Base-by-base conservation (phyloP, 306 rosid species). In the Medicago lupulina region DNA sequence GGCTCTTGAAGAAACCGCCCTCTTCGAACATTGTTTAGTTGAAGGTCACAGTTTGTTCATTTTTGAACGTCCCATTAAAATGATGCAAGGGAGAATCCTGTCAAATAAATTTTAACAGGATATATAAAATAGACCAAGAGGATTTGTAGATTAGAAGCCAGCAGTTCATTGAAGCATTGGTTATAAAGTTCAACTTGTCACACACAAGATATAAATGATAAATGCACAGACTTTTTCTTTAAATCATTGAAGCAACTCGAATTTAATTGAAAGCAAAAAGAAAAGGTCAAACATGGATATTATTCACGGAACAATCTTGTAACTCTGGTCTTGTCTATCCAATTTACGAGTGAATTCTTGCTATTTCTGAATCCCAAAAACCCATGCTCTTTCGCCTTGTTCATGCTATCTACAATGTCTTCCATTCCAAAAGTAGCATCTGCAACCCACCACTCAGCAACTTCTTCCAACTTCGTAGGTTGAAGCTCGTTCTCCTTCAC, bases 341-440 rank as follows among this genome's bases (percentile, higher is more conserved):
- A 90, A 60, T 67, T 40, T 2, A 85, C 23, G 15, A 88, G 75
- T 0, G 91, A 86, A 41, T 83, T 87, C 80, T 75, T 83, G 16
- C 90, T 85, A 84, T 90, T 90, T 54, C 93, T 83, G 77, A 88
- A 90, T 2, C 96, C 93, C 83, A 85, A 65, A 69, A 86, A 90
- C 0, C 96, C 93, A 68, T 88, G 93, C 19, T 88, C 87, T 58
- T 88, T 88, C 12, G 89, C 67, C 81, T 88, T 88, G 80, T 86
- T 90, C 93, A 88, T 83, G 63, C 79, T 78, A 19, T 81, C 89
- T 9, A 87, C 23, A 17, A 40, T 0, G 0, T 54, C 76, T 0
- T 17, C 80, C 16, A 1, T 70, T 7, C 82, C 36, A 4, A 90
- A 51, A 0, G 47, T 8, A 5, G 51, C 0, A 74, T 86, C 96